phyloP scores from a whole-genome alignment of 441 rosid species.

The Dalechampia spathulata region DNA sequence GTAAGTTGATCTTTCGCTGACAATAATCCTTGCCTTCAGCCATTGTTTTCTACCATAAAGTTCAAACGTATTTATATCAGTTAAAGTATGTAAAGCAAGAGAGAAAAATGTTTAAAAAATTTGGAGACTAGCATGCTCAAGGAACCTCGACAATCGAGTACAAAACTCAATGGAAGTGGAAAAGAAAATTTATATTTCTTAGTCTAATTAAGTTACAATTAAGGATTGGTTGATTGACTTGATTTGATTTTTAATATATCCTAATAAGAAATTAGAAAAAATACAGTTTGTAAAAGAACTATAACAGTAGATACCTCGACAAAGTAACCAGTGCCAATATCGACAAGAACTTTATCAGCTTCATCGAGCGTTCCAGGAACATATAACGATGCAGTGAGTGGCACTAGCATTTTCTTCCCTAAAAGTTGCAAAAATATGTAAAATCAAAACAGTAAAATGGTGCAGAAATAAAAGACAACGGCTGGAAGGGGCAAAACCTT shows the following conservation, averaged over 20 bases:
- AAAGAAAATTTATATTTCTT: too few relatives aligned
- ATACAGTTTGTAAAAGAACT: background rate
- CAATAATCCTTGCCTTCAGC: constrained; percentile 84
- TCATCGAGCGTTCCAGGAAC: constrained; percentile 85
- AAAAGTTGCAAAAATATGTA: background rate
- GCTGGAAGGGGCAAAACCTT: constrained; percentile 27
- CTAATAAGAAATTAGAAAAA: background rate
- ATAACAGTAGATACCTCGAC: constrained; percentile 49
- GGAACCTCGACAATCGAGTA: too few relatives aligned
- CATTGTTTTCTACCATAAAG: constrained; percentile 67
- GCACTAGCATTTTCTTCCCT: constrained; percentile 84
- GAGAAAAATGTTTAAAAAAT: too few relatives aligned
- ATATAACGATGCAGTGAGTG: constrained; percentile 88
- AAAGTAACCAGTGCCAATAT: constrained; percentile 96
- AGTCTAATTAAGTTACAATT: too few relatives aligned
- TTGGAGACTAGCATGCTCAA: too few relatives aligned
- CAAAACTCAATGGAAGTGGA: too few relatives aligned
- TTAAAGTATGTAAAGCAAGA: too few relatives aligned
- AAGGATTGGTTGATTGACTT: too few relatives aligned
- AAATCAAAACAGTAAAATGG: background rate
- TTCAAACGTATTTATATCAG: background rate
- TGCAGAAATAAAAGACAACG: background rate
- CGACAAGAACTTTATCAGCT: constrained; percentile 71
- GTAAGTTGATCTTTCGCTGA: constrained; percentile 80
- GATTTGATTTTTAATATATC: too few relatives aligned